phyloP scores from a whole-genome alignment of 371 early-diverging fungal species.

The Syncephalastrum monosporum region DNA sequence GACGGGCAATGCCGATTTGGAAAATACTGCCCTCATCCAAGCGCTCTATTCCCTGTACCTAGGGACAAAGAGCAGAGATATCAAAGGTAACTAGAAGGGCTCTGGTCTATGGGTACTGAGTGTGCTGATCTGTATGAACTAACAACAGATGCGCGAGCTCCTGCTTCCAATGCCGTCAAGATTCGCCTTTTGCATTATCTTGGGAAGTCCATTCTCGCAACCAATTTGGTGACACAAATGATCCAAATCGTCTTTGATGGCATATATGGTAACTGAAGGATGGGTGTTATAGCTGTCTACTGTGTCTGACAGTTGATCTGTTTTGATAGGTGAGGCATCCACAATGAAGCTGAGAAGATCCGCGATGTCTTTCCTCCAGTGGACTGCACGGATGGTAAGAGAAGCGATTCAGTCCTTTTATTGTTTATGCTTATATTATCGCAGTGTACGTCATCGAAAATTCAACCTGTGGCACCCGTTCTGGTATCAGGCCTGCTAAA shows the following conservation, averaged over 20 bases:
- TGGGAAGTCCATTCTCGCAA: conserved; percentile 60
- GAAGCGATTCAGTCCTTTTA: background rate
- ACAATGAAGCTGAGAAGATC: conserved; percentile 66
- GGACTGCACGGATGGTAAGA: conserved; percentile 79
- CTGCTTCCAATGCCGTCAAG: conserved; percentile 59
- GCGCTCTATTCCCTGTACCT: conserved; percentile 68
- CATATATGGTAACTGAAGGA: conserved; percentile 56
- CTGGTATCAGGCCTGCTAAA: conserved; percentile 74
- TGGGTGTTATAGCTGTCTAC: background rate
- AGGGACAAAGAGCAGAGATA: conserved; percentile 32
- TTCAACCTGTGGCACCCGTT: conserved; percentile 68
- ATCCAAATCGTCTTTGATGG: conserved; percentile 80
- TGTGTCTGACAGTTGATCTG: too few relatives aligned
- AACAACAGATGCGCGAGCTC: conserved; percentile 28
- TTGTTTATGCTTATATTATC: background rate
- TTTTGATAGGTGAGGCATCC: conserved; percentile 52
- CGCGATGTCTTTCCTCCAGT: conserved; percentile 83
- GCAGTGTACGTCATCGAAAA: conserved; percentile 41
- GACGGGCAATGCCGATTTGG: conserved; percentile 62
- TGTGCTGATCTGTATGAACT: background rate
- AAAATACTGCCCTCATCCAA: conserved; percentile 48
- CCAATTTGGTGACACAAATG: conserved; percentile 64
- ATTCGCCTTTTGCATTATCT: conserved; percentile 63
- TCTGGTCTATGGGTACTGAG: background rate
- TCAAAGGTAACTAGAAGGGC: conserved; percentile 3